Evolutionary conservation across 306 rosid genomes (phyloP).

Genomic region (Betula pendula): DNA sequence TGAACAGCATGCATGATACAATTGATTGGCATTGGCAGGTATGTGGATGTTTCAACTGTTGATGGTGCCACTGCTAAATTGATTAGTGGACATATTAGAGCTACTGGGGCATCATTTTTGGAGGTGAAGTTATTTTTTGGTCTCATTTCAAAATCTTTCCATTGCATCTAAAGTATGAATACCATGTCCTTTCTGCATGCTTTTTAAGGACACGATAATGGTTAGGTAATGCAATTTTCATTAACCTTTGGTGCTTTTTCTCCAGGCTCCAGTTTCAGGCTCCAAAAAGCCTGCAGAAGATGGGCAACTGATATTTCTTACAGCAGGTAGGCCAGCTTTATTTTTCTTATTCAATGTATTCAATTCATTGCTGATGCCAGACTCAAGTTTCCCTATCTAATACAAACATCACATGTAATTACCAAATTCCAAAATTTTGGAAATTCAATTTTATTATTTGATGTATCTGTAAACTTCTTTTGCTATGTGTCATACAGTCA

Average conservation of each 20-base stretch:
- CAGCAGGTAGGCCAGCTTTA: slow-evolving; percentile 62
- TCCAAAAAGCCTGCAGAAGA: slow-evolving; percentile 98
- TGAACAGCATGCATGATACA: slow-evolving; percentile 17
- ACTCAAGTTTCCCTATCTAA: not conserved
- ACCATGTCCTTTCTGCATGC: slow-evolving; percentile 18
- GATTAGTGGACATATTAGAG: slow-evolving; percentile 58
- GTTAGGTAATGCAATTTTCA: slow-evolving; percentile 24
- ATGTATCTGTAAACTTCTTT: slow-evolving; percentile 17
- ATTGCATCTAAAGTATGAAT: not conserved
- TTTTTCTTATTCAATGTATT: slow-evolving; percentile 8
- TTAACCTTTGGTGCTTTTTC: slow-evolving; percentile 21
- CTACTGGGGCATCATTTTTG: slow-evolving; percentile 84
- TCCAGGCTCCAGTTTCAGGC: slow-evolving; percentile 97
- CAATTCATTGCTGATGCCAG: slow-evolving; percentile 20
- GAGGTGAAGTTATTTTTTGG: slow-evolving; percentile 51
- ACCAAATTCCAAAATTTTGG: not conserved
- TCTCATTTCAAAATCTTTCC: slow-evolving; percentile 14
- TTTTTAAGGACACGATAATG: not conserved
- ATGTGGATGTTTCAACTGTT: slow-evolving; percentile 93
- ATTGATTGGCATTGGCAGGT: slow-evolving; percentile 48
- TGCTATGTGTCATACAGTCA: not conserved
- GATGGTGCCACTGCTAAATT: slow-evolving; percentile 76
- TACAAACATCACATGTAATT: not conserved
- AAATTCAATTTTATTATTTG: not conserved
- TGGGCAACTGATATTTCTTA: slow-evolving; percentile 91